Conservation (phyloP, 1,284 basidiomycete genomes). For the Anthracocystis panici-leucophaei region DNA sequence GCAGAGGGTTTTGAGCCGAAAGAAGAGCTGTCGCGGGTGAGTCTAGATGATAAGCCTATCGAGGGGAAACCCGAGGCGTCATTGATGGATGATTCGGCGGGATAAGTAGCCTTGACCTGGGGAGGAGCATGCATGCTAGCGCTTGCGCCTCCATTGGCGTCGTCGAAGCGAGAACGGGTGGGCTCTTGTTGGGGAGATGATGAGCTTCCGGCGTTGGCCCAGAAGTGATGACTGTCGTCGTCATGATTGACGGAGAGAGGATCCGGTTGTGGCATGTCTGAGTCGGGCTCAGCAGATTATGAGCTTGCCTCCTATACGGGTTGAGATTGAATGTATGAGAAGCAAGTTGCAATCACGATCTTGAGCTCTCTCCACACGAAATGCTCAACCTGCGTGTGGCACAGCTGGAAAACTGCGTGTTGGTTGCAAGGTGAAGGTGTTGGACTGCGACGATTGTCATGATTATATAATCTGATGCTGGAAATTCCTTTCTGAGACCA, state of each 20-base stretch:
- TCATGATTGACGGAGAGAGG: constrained; percentile 15
- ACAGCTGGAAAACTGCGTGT: constrained; percentile 6
- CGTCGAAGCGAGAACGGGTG: constrained; percentile 5
- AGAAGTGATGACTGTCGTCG: constrained; percentile 25
- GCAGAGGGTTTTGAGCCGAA: constrained; percentile 31
- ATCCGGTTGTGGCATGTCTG: constrained; percentile 24
- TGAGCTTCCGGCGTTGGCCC: constrained; percentile 22
- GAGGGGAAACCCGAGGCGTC: constrained; percentile 43
- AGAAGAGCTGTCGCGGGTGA: constrained; percentile 30
- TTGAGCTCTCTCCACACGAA: constrained; percentile 1
- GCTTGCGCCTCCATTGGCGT: constrained; percentile 47
- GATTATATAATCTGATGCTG: constrained; percentile 18
- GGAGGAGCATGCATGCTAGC: constrained; percentile 53
- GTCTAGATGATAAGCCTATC: constrained; percentile 25
- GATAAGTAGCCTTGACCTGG: constrained; percentile 8
- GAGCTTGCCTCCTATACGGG: no score
- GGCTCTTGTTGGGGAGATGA: constrained; percentile 6
- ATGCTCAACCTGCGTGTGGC: constrained; percentile 8
- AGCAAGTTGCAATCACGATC: not conserved
- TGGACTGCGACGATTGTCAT: constrained; percentile 11
- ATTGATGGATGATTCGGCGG: not conserved
- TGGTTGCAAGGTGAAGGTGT: constrained; percentile 5
- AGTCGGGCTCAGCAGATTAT: not conserved
- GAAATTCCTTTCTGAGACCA: constrained; percentile 24
- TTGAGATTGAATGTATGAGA: not conserved